These are phyloP conservation scores for Paralagenidium karlingii DNA, from an alignment of 352 stramenopile species.

Conservation along the genomic window DNA sequence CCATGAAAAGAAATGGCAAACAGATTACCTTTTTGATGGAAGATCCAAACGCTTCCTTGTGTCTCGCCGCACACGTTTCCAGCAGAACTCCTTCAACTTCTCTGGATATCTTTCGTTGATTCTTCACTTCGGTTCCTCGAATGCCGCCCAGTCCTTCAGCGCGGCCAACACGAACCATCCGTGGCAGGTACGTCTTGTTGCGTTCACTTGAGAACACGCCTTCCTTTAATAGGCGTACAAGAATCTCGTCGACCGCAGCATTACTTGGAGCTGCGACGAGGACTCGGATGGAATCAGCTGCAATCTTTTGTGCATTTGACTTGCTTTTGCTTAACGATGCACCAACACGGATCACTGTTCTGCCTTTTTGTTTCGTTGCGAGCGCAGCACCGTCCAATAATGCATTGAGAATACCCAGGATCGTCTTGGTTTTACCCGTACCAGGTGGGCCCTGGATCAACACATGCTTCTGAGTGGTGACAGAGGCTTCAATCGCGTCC, in stretches of 20 bases:
- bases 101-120: constrained; percentile 57
- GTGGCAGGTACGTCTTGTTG: constrained; percentile 32
- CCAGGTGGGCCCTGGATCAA: constrained; percentile 79
- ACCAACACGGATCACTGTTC: constrained; percentile 52
- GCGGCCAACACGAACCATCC: constrained; percentile 57
- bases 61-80: constrained; percentile 49
- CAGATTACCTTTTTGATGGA: no score
- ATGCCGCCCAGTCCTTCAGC: constrained; percentile 39
- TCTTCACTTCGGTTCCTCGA: constrained; percentile 17
- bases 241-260: constrained; percentile 64
- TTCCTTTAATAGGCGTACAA: constrained; percentile 52
- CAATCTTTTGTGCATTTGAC: constrained; percentile 26
- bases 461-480: constrained; percentile 37
- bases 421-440: constrained; percentile 77
- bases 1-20: not conserved
- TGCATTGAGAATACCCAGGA: constrained; percentile 55
- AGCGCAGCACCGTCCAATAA: constrained; percentile 59
- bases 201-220: constrained; percentile 39
- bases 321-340: constrained; percentile 39
- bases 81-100: constrained; percentile 63
- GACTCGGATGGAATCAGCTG: constrained; percentile 46
- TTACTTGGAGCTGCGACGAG: constrained; percentile 72
- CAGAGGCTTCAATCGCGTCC: constrained; percentile 46
- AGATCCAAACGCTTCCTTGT: constrained; percentile 38
- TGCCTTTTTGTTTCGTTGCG: constrained; percentile 29